phyloP scores from a whole-genome alignment of 768 basidiomycete genomes.

The Pleurotus salmoneostramineus region DNA sequence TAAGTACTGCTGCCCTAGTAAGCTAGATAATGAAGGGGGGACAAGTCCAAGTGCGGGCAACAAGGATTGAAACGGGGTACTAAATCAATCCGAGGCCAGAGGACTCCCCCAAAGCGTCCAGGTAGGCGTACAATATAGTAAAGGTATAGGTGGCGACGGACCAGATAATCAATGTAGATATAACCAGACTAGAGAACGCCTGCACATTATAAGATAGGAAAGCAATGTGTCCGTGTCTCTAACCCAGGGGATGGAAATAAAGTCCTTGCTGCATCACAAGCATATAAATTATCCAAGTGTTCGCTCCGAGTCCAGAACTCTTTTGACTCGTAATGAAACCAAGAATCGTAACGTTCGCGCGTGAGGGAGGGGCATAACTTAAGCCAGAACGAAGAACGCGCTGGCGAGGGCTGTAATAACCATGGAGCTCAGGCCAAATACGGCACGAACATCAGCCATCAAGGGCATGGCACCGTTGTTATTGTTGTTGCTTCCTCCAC shows the following conservation, averaged over 20 bases:
- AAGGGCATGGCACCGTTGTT: conserved; percentile 19
- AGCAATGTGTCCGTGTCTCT: neutral
- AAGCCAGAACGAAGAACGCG: conserved; percentile 40
- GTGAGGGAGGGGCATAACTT: conserved; percentile 17
- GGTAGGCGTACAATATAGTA: too few relatives aligned
- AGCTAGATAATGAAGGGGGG: too few relatives aligned
- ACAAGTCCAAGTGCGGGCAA: too few relatives aligned
- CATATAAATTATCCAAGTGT: neutral
- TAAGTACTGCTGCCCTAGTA: too few relatives aligned
- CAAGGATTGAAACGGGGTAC: too few relatives aligned
- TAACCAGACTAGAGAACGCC: neutral
- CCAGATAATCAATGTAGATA: neutral
- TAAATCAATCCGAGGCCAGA: too few relatives aligned
- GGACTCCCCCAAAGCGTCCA: too few relatives aligned
- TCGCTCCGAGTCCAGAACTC: neutral
- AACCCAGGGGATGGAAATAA: neutral
- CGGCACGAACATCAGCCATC: conserved; percentile 23
- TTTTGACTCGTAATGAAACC: neutral
- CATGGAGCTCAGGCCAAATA: conserved; percentile 32
- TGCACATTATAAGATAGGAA: neutral
- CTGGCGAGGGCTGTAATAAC: conserved; percentile 33
- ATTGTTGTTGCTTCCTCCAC: conserved; percentile 15
- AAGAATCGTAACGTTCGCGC: neutral
- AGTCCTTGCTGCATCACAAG: neutral
- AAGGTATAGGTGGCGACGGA: neutral